Evolutionary conservation across 2,329 filamentous ascomycete species (phyloP).

Genomic region (Orbilia quercus): DNA sequence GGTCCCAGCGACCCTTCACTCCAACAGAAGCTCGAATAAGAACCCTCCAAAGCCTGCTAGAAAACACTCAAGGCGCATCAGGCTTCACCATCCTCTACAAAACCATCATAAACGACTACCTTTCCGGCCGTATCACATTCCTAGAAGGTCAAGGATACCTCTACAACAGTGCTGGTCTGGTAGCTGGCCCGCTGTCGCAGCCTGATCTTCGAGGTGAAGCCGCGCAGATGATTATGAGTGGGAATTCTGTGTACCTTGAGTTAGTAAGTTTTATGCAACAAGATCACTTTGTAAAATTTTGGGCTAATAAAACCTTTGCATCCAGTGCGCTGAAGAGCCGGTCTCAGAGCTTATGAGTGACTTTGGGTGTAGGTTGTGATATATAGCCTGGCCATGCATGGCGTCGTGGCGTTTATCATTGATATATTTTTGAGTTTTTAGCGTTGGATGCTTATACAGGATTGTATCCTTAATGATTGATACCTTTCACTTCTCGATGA

Average conservation of each 20-base stretch:
- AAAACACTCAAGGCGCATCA: conserved; percentile 10
- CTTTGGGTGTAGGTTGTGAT: neutral
- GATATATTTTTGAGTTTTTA: conserved; percentile 9
- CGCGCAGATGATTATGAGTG: neutral
- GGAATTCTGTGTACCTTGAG: conserved; percentile 22
- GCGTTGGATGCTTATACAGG: neutral
- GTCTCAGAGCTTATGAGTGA: conserved; percentile 8
- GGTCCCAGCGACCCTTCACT: neutral
- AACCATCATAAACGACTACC: conserved; percentile 37
- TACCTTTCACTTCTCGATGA: neutral
- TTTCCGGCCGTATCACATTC: conserved; percentile 31
- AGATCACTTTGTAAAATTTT: neutral
- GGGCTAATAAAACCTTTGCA: neutral
- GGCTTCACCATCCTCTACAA: conserved; percentile 25
- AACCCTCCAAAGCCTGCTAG: conserved; percentile 18
- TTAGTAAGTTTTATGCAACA: conserved; percentile 9
- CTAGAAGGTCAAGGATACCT: conserved; percentile 30
- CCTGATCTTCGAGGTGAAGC: conserved; percentile 4
- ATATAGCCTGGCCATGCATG: too few species aligned
- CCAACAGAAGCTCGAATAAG: conserved; percentile 22
- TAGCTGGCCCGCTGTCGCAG: conserved; percentile 12
- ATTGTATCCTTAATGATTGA: neutral
- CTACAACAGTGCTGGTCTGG: conserved; percentile 10
- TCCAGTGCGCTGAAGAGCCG: conserved; percentile 3
- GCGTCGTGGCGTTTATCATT: too few species aligned